Conservation (phyloP, 2,329 filamentous ascomycete species). For the Verticillium klebahnii region DNA sequence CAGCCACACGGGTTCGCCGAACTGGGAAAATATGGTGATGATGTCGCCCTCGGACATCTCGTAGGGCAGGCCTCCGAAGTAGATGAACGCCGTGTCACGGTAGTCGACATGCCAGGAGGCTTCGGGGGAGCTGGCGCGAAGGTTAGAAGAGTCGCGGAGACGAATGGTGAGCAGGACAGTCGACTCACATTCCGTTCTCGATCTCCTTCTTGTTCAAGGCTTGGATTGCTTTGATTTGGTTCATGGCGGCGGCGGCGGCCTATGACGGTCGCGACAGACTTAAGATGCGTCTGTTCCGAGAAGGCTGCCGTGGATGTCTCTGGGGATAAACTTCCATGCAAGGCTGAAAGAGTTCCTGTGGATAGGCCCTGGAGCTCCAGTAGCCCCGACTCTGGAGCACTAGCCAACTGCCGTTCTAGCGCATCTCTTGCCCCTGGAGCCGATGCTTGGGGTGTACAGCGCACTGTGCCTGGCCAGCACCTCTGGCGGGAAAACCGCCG, state of each 20-base stretch:
- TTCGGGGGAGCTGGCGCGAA: conserved; percentile 60
- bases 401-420: conserved; percentile 5
- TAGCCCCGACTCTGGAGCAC: background rate
- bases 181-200: conserved; percentile 72
- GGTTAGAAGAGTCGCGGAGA: background rate
- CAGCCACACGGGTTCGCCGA: conserved; percentile 88
- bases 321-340: conserved; percentile 1
- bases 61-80: conserved; percentile 90
- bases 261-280: background rate
- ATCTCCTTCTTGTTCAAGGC: conserved; percentile 92
- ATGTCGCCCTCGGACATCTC: conserved; percentile 94
- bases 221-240: conserved; percentile 88
- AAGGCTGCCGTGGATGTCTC: background rate
- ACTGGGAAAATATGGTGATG: conserved; percentile 95
- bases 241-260: conserved; percentile 57
- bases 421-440: conserved; percentile 8
- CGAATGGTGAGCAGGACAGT: background rate
- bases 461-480: conserved; percentile 6
- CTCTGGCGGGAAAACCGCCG: conserved; percentile 10
- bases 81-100: conserved; percentile 92
- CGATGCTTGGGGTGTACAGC: background rate
- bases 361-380: background rate
- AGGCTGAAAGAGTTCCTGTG: conserved; percentile 6
- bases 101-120: conserved; percentile 98
- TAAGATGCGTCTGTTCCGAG: background rate